Evolutionary conservation across 2,329 filamentous ascomycete species (phyloP).

Genomic region (Talaromyces pinophilus): DNA sequence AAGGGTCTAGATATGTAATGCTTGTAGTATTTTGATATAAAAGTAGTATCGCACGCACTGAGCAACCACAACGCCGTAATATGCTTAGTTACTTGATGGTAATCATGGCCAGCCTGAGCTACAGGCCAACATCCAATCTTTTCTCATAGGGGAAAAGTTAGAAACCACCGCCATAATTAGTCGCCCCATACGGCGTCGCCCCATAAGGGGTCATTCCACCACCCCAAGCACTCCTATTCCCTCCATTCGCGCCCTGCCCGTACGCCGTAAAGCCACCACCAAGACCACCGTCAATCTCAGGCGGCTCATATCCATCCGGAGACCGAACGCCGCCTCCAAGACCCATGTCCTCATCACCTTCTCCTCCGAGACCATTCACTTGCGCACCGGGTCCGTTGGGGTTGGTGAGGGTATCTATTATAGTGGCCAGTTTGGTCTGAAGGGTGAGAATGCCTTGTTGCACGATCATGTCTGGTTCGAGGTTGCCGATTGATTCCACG

Average conservation of each 20-base stretch:
- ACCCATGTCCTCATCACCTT: constrained; percentile 47
- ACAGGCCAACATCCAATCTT: neutral
- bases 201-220: constrained; percentile 61
- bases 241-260: constrained; percentile 35
- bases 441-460: constrained; percentile 84
- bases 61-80: constrained; percentile 7
- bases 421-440: constrained; percentile 82
- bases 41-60: neutral
- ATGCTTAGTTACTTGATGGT: neutral
- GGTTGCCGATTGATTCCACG: constrained; percentile 82
- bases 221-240: constrained; percentile 66
- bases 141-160: neutral
- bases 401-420: constrained; percentile 67
- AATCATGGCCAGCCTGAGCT: neutral
- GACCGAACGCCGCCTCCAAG: constrained; percentile 50
- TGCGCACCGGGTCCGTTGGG: constrained; percentile 54
- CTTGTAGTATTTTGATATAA: neutral
- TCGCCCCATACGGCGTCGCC: constrained; percentile 61
- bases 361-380: constrained; percentile 50
- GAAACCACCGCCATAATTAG: constrained; percentile 32
- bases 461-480: constrained; percentile 87
- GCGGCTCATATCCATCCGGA: constrained; percentile 52
- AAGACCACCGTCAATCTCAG: constrained; percentile 38
- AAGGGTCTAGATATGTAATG: neutral
- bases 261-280: constrained; percentile 45